Evolutionary conservation across 768 basidiomycete genomes (phyloP), one percentile per base, ranked within the genome.

Genomic region (Suillus sp.): DNA sequence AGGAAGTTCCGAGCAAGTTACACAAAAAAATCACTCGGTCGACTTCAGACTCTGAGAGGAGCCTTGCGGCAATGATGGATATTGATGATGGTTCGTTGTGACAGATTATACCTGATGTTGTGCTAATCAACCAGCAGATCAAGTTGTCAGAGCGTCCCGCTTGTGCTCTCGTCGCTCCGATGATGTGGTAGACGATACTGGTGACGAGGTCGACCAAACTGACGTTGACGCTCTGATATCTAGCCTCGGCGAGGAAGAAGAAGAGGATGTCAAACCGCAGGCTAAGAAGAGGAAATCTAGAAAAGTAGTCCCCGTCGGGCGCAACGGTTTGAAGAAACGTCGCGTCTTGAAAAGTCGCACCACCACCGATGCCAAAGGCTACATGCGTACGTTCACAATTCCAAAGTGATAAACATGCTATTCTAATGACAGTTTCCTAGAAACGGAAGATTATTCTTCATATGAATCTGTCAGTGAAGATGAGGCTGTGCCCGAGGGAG

Each of bases 381-480:
- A 91, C 67, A 87, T 85, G 76, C 83, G 92, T 92, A 70, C 59
- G 83, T 76, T 20, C 42, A 63, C 16, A 1, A 27, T 30, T 18
- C 56, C 43, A 22, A 61, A 60, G 57, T 8, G 13, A 35, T 10
- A n/a, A 14, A 43, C 2, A 22, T 50, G 37, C 61, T 50, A 63
- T 38, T 34, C 66, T 60, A 47, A 11, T 25, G 32, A 47, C 18
- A 3, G 5, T 45, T 11, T 48, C 59, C 0, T 66, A 93, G 92
- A 84, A 22, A 88, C 82, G 48, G 88, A 91, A 70, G 92, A 93
- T 71, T 90, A 91, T 70, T 90, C 90, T 9, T 86, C 85, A 18
- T 93, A 91, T 69, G 92, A 94, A 74, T 92, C 91, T 10, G 90
- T 89, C 11, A 84, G 84, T 6, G 89, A 87, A 62, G 81, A 87